Evolutionary conservation across 352 stramenopile genomes (phyloP).

Genomic region (Phytophthora hybrid): DNA sequence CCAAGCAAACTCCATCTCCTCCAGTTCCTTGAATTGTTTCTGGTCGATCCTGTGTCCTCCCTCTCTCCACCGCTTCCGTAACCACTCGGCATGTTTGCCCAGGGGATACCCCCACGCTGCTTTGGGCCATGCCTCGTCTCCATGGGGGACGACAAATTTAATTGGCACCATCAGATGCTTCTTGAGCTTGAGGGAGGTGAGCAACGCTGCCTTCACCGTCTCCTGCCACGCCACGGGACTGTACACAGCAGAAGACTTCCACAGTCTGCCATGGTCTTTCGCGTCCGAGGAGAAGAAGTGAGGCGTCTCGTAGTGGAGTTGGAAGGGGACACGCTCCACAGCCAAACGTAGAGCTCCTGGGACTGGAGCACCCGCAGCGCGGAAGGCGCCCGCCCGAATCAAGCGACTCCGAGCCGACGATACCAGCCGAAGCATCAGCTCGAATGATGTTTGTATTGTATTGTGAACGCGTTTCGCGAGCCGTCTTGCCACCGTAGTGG

Average conservation of each 20-base stretch:
- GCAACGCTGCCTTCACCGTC: background rate
- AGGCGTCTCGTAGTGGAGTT: background rate
- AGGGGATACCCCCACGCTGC: slow-evolving; percentile 13
- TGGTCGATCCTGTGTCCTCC: slow-evolving; percentile 1
- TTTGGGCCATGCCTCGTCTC: slow-evolving; percentile 3
- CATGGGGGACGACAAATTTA: background rate
- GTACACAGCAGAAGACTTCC: background rate
- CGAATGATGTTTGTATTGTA: no score
- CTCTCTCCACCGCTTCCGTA: background rate
- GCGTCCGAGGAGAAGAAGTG: background rate
- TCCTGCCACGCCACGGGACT: slow-evolving; percentile 8
- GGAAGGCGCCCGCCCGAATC: background rate
- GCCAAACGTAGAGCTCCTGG: background rate
- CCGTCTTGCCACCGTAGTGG: no score
- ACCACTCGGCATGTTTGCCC: background rate
- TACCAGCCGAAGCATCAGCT: background rate
- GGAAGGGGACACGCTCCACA: background rate
- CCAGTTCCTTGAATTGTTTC: slow-evolving; percentile 28
- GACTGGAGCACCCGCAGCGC: background rate
- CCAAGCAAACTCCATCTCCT: slow-evolving; percentile 38
- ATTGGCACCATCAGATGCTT: slow-evolving; percentile 4
- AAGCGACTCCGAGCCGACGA: background rate
- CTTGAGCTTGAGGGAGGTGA: background rate
- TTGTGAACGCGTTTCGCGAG: no score
- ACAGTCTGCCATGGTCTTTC: background rate